These are phyloP conservation scores for Tephrocybe sp. DNA, from an alignment of 768 basidiomycete genomes.

Conservation along the genomic window DNA sequence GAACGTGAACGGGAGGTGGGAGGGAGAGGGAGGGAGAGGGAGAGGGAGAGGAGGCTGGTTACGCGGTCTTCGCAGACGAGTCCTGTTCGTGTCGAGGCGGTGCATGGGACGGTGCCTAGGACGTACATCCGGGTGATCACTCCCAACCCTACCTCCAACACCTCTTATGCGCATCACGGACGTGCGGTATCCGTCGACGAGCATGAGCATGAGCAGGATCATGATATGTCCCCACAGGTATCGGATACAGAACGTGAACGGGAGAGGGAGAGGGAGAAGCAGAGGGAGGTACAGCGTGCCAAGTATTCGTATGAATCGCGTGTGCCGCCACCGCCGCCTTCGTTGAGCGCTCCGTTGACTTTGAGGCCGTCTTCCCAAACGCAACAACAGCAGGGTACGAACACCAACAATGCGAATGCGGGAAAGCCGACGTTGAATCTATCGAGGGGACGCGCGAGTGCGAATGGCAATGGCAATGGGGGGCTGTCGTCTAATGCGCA, in stretches of 20 bases:
- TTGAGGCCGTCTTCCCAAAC: constrained; percentile 6
- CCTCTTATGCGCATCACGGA: not conserved
- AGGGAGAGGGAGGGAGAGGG: not conserved
- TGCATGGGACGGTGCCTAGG: not conserved
- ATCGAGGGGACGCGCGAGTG: too few relatives aligned
- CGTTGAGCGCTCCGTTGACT: constrained; percentile 5
- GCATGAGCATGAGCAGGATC: not conserved
- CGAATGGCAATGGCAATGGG: too few relatives aligned
- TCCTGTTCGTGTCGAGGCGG: constrained; percentile 9
- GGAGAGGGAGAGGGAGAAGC: not conserved
- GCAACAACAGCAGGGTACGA: too few relatives aligned
- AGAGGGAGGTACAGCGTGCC: not conserved
- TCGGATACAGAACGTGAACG: not conserved
- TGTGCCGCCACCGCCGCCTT: constrained; percentile 5
- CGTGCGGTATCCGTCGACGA: not conserved
- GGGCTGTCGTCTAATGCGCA: not conserved
- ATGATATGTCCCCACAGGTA: not conserved
- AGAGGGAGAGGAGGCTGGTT: not conserved
- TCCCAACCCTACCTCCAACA: not conserved
- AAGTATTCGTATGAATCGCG: constrained; percentile 5
- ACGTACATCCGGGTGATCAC: constrained; percentile 6
- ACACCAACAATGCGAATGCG: not conserved
- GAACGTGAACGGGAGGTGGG: not conserved
- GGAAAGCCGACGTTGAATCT: not conserved
- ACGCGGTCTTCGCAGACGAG: constrained; percentile 9